Evolutionary conservation across 805 yeast genomes (phyloP), one percentile per base, ranked within the genome.

Genomic region (Kluyveromyces starmeri): DNA sequence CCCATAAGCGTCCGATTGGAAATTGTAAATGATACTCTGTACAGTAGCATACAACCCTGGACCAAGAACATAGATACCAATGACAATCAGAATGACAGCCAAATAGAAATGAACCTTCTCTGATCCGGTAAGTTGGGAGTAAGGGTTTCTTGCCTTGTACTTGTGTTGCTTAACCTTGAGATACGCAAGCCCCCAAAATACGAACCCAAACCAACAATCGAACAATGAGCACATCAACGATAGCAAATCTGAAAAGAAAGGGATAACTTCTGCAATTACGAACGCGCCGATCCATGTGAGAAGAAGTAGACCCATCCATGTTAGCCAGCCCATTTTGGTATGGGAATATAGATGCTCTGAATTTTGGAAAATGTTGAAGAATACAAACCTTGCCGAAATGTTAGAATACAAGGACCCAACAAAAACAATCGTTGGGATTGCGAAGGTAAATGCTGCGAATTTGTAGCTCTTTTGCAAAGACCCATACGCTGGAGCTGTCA

Each of bases 161-260:
- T 55, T 52, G n/a, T 53, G 54, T 33, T 58, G 55, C 41, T 61
- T 62, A 43, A 72, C 55, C 44, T 67, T 63, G 48, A 70, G 64
- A 50, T 51, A 74, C 0, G 80, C 79, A 20, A 71, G 66, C 11
- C 77, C 71, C 80, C 80, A 74, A 44, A 73, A 74, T 5, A 73
- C 71, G 44, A 72, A 74, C 0, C 80, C 80, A 43, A 74, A 75
- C 76, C 78, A 75, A 50, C 79, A 73, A 50, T 74, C 80, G 46
- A 74, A 74, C 34, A 75, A 56, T 2, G 81, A 73, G 10, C 73
- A 68, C 78, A 74, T 73, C 45, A 74, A 55, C 3, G 77, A 65
- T 21, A 74, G 58, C 40, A 74, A 53, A 44, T 73, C 79, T 18
- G 72, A 64, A 53, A 74, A 74, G 51, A 74, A 73, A n/a, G 81